Percentiles rank a stretch among this genome's conserved stretches.
Conservation (phyloP, 768 basidiomycete species). For the Tricholomella constricta region DNA sequence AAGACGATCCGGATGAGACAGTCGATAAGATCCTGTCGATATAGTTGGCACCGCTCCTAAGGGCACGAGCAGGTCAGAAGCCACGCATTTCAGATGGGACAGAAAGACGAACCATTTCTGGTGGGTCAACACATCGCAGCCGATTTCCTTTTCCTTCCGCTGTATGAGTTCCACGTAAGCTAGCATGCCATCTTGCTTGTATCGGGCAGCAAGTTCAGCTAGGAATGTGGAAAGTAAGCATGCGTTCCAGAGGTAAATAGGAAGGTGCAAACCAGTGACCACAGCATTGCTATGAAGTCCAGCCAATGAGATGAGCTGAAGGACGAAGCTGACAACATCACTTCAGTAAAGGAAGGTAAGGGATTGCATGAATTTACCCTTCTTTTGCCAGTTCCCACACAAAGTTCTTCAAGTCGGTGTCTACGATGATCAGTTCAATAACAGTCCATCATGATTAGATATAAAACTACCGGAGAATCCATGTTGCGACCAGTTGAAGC, state of each 20-base stretch:
- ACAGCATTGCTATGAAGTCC: slow-evolving; percentile 88
- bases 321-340: slow-evolving; percentile 63
- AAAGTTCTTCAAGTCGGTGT: slow-evolving; percentile 78
- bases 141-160: slow-evolving; percentile 83
- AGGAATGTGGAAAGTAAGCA: slow-evolving; percentile 6
- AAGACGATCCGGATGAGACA: slow-evolving; percentile 86
- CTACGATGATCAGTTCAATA: slow-evolving; percentile 33
- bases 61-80: neutral
- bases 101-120: slow-evolving; percentile 76
- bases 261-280: slow-evolving; percentile 58
- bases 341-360: slow-evolving; percentile 5
- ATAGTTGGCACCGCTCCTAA: slow-evolving; percentile 89
- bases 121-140: slow-evolving; percentile 89
- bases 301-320: slow-evolving; percentile 87
- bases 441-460: neutral
- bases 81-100: neutral
- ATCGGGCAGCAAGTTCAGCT: slow-evolving; percentile 81
- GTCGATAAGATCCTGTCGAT: slow-evolving; percentile 84
- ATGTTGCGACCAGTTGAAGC: slow-evolving; percentile 89
- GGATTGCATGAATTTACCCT: slow-evolving; percentile 47
- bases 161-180: slow-evolving; percentile 91
- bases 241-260: neutral
- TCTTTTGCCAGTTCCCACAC: slow-evolving; percentile 90
- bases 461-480: slow-evolving; percentile 64
- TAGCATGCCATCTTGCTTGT: slow-evolving; percentile 88